These are phyloP conservation scores for Passiflora organensis DNA, from an alignment of 345 rosid genomes.

Conservation along the genomic window DNA sequence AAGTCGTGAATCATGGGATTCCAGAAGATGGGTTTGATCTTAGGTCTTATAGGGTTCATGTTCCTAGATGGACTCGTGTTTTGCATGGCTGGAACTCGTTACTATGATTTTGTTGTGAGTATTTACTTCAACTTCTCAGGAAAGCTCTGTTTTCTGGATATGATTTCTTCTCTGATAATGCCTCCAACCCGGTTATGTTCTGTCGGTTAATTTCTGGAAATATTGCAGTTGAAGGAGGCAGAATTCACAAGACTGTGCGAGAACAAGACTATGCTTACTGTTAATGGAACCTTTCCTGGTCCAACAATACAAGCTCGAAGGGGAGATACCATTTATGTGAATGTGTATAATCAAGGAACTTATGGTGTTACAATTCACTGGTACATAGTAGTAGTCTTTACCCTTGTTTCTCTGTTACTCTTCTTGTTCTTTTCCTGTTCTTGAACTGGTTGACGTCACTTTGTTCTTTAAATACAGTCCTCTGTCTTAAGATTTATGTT, in stretches of 20 bases:
- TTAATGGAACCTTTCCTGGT: slow-evolving; percentile 33
- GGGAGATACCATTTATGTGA: slow-evolving; percentile 39
- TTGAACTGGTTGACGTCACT: too few species aligned
- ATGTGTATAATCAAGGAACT: slow-evolving; percentile 39
- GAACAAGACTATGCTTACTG: slow-evolving; percentile 30
- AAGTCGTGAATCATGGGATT: slow-evolving; percentile 1
- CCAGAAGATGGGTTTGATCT: background rate
- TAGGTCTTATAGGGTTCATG: slow-evolving; percentile 1
- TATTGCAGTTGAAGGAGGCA: slow-evolving; percentile 26
- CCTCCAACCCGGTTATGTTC: too few species aligned
- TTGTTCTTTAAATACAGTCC: too few species aligned
- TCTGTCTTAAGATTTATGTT: too few species aligned
- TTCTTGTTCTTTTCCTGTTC: too few species aligned
- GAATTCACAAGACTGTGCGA: slow-evolving; percentile 27
- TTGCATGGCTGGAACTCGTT: background rate
- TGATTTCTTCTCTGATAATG: too few species aligned
- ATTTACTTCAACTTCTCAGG: too few species aligned
- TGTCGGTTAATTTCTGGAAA: too few species aligned
- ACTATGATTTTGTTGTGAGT: slow-evolving; percentile 18
- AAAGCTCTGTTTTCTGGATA: too few species aligned
- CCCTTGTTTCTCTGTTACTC: background rate
- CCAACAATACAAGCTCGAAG: slow-evolving; percentile 26
- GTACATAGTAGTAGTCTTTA: too few species aligned
- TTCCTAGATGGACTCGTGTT: background rate
- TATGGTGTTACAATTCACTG: slow-evolving; percentile 54